Conservation (phyloP, 2,329 filamentous ascomycete genomes). For the Stemphylium vesicarium region DNA sequence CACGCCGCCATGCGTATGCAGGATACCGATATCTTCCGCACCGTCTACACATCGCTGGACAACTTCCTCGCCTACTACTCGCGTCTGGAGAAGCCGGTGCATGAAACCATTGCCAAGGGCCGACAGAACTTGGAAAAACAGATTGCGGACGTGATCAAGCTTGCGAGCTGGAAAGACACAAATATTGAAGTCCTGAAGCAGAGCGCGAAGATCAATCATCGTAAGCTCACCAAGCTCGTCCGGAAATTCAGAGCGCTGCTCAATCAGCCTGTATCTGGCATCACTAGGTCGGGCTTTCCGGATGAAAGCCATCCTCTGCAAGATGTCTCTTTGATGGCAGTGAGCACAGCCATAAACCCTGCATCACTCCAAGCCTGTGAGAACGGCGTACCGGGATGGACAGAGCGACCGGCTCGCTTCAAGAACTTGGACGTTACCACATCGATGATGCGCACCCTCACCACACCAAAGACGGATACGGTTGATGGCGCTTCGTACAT, state of each 20-base stretch:
- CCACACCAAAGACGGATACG: conserved; percentile 58
- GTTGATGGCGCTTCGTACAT: conserved; percentile 67
- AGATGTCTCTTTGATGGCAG: conserved; percentile 18
- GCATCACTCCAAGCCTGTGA: conserved; percentile 30
- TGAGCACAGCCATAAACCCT: conserved; percentile 20
- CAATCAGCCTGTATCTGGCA: conserved; percentile 72
- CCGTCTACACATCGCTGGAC: conserved; percentile 68
- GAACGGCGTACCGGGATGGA: conserved; percentile 39
- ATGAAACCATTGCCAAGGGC: conserved; percentile 70
- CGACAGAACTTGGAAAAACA: conserved; percentile 82
- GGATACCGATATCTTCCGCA: conserved; percentile 58
- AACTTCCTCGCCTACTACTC: conserved; percentile 81
- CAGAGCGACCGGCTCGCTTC: conserved; percentile 66
- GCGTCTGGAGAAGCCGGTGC: conserved; percentile 71
- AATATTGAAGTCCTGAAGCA: conserved; percentile 90
- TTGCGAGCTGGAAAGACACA: conserved; percentile 98
- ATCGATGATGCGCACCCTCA: conserved; percentile 73
- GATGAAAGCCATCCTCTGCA: conserved; percentile 27
- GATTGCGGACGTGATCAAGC: conserved; percentile 88
- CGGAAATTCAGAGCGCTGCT: conserved; percentile 86
- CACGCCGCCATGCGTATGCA: conserved; percentile 68
- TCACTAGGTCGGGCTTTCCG: conserved; percentile 52
- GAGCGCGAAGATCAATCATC: conserved; percentile 87
- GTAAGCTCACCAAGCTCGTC: conserved; percentile 89
- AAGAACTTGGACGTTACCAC: conserved; percentile 73